phyloP scores from a whole-genome alignment of 768 basidiomycete species.

The Hygrocybe punicea region DNA sequence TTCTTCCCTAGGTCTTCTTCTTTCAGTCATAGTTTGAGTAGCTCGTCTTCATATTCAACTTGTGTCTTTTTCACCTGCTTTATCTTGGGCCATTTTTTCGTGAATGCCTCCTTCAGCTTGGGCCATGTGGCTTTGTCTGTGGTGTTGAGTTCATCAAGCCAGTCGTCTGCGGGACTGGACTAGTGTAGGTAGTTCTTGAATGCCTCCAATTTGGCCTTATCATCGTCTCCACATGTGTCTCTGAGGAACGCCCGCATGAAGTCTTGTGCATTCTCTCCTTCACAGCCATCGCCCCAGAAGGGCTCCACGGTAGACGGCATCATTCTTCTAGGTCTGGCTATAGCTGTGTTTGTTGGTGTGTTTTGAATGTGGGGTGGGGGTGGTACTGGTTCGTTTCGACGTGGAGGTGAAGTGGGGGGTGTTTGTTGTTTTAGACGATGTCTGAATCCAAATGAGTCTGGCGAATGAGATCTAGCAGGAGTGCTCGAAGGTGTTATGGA shows the following conservation, averaged over 20 bases:
- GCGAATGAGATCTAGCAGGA: no score
- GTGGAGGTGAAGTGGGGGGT: no score
- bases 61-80: background rate
- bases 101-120: background rate
- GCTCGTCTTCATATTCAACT: background rate
- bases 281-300: background rate
- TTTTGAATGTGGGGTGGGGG: no score
- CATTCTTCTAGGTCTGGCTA: no score
- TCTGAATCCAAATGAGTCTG: no score
- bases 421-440: no score
- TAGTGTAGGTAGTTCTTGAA: background rate
- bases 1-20: background rate
- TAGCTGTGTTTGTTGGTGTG: no score
- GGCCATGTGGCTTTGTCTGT: background rate
- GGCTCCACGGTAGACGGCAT: no score
- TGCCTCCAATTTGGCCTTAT: background rate
- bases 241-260: background rate
- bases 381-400: no score
- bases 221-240: background rate
- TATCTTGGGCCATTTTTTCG: background rate
- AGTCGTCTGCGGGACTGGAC: background rate
- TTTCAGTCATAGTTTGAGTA: background rate
- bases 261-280: background rate
- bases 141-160: background rate
- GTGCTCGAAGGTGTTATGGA: no score